Evolutionary conservation across 305 asterid species (phyloP), one percentile per base, ranked within the genome.

Genomic region (Monarda citriodora): DNA sequence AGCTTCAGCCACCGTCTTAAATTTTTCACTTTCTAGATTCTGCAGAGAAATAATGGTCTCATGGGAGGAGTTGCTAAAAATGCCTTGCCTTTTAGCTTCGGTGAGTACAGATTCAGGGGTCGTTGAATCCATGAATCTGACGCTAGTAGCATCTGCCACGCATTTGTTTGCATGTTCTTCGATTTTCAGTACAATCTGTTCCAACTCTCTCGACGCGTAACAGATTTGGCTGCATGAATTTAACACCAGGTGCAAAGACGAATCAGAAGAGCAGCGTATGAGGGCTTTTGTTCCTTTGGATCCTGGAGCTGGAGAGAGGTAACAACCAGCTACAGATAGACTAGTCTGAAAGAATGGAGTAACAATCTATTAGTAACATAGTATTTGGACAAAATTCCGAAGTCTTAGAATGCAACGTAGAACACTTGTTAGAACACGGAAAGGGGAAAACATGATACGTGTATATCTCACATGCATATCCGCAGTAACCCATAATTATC

Each of bases 231-330:
- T 67, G 56, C 66, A 61, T 61, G 68, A 64, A 65, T 77, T 85
- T 71, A 80, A 32, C 46, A 60, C 55, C 44, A 53, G 65, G 64
- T 86, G 85, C 70, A 68, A 68, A 64, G 78, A 63, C 8, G 79
- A 58, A 78, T 81, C 79, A 31, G 77, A 45, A 31, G 80, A 74
- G 71, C 88, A 82, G 84, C 87, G 84, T 65, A 86, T 79, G 56
- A 91, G 76, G 60, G 81, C 72, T 70, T 72, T 82, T 42, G 82
- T 68, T 66, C 98, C 98, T 84, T 84, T 94, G 65, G 97, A 90
- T 46, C 96, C 98, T 57, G 99, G 97, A 76, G 95, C 89, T 53
- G 98, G 96, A 79, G 95, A 86, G 58, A 94, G 95, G 78, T 82
- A 91, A 85, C 97, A 86, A 68, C 88, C 77, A 49, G 97, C 95